Evolutionary conservation across 192 early-diverging fungal genomes (phyloP).

Genomic region (Phlyctochytrium planicorne): DNA sequence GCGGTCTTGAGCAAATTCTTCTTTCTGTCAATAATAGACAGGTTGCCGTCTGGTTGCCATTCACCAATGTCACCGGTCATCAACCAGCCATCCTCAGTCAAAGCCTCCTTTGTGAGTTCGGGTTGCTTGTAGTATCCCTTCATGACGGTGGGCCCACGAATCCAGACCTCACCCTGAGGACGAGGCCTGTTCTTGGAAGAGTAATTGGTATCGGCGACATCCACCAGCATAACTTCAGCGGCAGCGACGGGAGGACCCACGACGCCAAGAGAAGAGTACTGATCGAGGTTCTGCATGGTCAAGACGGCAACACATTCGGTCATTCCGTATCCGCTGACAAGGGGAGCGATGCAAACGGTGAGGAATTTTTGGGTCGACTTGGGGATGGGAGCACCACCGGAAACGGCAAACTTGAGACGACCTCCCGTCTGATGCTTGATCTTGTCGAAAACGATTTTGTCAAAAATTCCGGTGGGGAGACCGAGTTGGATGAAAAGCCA

Average conservation of each 20-base stretch:
- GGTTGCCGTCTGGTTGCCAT: constrained; percentile 72
- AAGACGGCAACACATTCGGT: constrained; percentile 73
- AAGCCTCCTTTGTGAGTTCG: constrained; percentile 60
- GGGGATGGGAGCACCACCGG: constrained; percentile 89
- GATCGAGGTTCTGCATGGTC: constrained; percentile 30
- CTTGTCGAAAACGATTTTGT: constrained; percentile 78
- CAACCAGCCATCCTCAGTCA: constrained; percentile 83
- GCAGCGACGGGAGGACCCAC: constrained; percentile 77
- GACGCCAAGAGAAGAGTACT: constrained; percentile 38
- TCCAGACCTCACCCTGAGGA: constrained; percentile 79
- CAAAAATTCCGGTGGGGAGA: constrained; percentile 66
- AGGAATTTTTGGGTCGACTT: constrained; percentile 83
- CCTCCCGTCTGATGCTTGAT: constrained; percentile 85
- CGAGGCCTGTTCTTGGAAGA: constrained; percentile 26
- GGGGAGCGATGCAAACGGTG: constrained; percentile 70
- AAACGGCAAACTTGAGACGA: constrained; percentile 73
- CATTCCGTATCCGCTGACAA: constrained; percentile 86
- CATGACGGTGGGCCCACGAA: constrained; percentile 77
- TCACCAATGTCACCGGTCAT: constrained; percentile 89
- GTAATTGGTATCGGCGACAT: constrained; percentile 44
- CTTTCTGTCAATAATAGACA: constrained; percentile 86
- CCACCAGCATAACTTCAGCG: constrained; percentile 78
- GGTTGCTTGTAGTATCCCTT: constrained; percentile 78
- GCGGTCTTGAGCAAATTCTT: constrained; percentile 94
- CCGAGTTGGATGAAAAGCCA: constrained; percentile 59